Percentiles rank a stretch among this genome's conserved stretches.
These are phyloP conservation scores for Lentinus brumalis DNA, from an alignment of 768 basidiomycete genomes.

Conservation along the genomic window DNA sequence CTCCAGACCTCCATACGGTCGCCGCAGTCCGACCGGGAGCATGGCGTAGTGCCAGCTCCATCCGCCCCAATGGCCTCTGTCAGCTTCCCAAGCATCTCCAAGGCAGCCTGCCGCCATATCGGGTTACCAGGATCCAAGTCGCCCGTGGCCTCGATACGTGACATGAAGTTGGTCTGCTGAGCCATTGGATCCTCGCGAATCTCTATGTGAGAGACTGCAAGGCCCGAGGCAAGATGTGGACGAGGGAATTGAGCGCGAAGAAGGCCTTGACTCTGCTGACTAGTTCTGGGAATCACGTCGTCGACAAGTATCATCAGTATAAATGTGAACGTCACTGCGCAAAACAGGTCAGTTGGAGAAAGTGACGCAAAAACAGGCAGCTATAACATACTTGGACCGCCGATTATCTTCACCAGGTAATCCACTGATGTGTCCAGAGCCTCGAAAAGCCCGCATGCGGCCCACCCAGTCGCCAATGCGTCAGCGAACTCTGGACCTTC, in stretches of 20 bases:
- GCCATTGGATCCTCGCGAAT: too few species aligned
- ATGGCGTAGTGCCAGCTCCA: too few species aligned
- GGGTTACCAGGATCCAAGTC: not conserved
- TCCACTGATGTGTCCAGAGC: not conserved
- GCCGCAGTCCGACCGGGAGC: too few species aligned
- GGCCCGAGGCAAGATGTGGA: not conserved
- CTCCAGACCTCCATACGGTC: too few species aligned
- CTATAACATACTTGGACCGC: not conserved
- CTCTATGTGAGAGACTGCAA: not conserved
- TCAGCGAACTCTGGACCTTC: not conserved
- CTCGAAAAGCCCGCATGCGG: not conserved
- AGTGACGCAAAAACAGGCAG: too few species aligned
- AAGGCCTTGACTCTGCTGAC: not conserved
- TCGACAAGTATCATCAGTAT: not conserved
- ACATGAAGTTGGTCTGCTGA: too few species aligned
- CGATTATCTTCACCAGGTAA: not conserved
- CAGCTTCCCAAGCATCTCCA: constrained; percentile 2
- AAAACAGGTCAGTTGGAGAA: not conserved
- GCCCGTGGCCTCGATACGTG: not conserved
- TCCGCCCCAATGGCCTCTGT: not conserved
- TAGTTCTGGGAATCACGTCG: not conserved
- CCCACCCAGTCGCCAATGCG: not conserved
- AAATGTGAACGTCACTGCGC: not conserved
- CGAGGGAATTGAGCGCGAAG: constrained; percentile 4
- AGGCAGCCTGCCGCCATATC: constrained; percentile 5